These are phyloP conservation scores for Otatea glauca DNA, from an alignment of 176 grass and related monocot genomes.

Conservation along the genomic window DNA sequence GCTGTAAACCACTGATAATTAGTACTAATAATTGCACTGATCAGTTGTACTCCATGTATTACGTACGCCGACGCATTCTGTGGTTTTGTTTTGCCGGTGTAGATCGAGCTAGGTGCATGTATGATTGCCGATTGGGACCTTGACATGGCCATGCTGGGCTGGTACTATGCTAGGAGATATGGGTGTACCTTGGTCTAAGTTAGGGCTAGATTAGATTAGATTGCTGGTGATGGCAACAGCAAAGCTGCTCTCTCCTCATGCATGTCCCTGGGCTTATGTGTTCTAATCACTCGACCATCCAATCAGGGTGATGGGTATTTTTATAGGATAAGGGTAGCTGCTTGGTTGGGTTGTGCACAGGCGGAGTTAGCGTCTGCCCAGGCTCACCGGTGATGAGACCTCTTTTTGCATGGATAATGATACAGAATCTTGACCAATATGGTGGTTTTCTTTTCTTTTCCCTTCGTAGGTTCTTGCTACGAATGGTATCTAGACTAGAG, in stretches of 20 bases:
- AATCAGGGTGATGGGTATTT: too few species aligned
- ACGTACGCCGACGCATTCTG: background rate
- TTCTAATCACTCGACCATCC: too few species aligned
- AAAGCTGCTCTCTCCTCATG: background rate
- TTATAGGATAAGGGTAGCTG: too few species aligned
- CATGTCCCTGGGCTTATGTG: background rate
- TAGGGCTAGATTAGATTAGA: background rate
- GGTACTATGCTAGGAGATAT: background rate
- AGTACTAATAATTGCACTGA: background rate
- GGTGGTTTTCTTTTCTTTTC: too few species aligned
- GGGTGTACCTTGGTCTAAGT: background rate
- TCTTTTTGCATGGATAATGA: too few species aligned
- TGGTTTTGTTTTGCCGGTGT: background rate
- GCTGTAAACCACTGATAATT: background rate
- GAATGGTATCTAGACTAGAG: too few species aligned
- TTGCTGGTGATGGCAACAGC: conserved; percentile 19
- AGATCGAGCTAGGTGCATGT: background rate
- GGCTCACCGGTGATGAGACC: too few species aligned
- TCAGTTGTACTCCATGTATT: background rate
- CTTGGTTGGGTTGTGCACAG: too few species aligned
- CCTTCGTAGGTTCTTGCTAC: too few species aligned
- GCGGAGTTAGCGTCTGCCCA: too few species aligned
- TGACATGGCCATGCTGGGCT: background rate
- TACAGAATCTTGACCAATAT: too few species aligned
- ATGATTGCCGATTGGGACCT: background rate